Evolutionary conservation across 2,329 filamentous ascomycete species (phyloP).

Genomic region (Aspergillus texensis): DNA sequence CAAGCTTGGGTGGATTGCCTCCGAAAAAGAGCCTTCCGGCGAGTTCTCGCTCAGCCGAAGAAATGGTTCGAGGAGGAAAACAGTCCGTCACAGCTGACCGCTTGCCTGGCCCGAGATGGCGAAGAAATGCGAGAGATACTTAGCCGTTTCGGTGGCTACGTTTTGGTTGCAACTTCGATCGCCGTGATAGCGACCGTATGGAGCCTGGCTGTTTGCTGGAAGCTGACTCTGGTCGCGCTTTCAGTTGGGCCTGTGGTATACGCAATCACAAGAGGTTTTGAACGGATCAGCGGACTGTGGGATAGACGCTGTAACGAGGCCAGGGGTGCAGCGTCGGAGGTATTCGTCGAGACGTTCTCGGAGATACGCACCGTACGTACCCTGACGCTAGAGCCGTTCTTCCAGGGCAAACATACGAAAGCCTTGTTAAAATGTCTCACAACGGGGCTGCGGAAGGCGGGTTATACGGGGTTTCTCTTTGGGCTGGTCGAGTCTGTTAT

Average conservation of each 20-base stretch:
- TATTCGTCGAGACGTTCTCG: slow-evolving; percentile 74
- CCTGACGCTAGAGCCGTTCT: slow-evolving; percentile 72
- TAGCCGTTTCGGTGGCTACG: slow-evolving; percentile 72
- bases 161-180: slow-evolving; percentile 69
- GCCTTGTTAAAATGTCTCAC: slow-evolving; percentile 57
- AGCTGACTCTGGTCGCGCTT: slow-evolving; percentile 75
- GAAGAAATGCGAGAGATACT: slow-evolving; percentile 87
- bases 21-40: slow-evolving; percentile 67
- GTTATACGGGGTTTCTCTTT: slow-evolving; percentile 70
- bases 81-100: slow-evolving; percentile 63
- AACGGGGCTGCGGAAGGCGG: slow-evolving; percentile 67
- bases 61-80: slow-evolving; percentile 78
- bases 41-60: slow-evolving; percentile 74
- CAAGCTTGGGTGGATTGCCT: slow-evolving; percentile 77
- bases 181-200: slow-evolving; percentile 70
- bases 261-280: slow-evolving; percentile 66
- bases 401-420: slow-evolving; percentile 63
- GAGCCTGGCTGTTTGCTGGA: slow-evolving; percentile 76
- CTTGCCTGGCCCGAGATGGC: slow-evolving; percentile 76
- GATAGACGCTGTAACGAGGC: slow-evolving; percentile 69
- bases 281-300: slow-evolving; percentile 69
- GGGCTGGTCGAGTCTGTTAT: slow-evolving; percentile 76
- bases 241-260: slow-evolving; percentile 69
- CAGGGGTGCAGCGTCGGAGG: slow-evolving; percentile 60
- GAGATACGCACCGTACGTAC: slow-evolving; percentile 79